Conservation (phyloP, 1,284 basidiomycete genomes). For the Pterula multifida region DNA sequence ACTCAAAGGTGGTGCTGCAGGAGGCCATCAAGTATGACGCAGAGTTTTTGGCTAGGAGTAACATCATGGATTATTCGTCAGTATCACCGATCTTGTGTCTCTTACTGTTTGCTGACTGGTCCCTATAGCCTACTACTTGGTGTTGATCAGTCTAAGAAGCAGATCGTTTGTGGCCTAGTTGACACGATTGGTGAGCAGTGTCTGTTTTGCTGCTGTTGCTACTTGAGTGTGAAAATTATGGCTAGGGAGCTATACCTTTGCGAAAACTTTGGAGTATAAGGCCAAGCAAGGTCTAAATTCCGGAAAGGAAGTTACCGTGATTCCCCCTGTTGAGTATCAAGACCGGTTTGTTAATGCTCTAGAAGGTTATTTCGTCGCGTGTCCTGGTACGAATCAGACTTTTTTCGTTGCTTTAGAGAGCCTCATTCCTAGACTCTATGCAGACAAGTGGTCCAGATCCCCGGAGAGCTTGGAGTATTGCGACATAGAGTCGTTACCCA, state of each 20-base stretch:
- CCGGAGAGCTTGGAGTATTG: conserved; percentile 8
- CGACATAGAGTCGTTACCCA: conserved; percentile 8
- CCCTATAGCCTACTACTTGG: conserved; percentile 45
- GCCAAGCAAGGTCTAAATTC: conserved; percentile 58
- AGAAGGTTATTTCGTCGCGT: conserved; percentile 58
- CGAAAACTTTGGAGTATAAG: conserved; percentile 69
- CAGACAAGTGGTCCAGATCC: conserved; percentile 38
- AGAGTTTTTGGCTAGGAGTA: conserved; percentile 58
- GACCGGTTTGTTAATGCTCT: conserved; percentile 57
- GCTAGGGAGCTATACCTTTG: conserved; percentile 61
- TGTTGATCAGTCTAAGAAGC: conserved; percentile 48
- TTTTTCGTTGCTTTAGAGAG: background rate
- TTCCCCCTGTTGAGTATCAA: conserved; percentile 61
- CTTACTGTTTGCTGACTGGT: conserved; percentile 3
- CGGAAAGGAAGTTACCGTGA: conserved; percentile 57
- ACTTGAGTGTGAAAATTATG: background rate
- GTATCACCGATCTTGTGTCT: conserved; percentile 9
- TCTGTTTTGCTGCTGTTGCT: background rate
- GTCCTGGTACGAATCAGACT: conserved; percentile 35
- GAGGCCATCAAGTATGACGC: conserved; percentile 60
- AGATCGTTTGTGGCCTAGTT: conserved; percentile 65
- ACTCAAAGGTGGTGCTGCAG: conserved; percentile 56
- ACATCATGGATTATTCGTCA: conserved; percentile 79
- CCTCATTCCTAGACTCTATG: background rate
- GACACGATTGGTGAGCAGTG: conserved; percentile 56